These are phyloP conservation scores for Penicillium sp. DNA, from an alignment of 2,329 filamentous ascomycete species.

Conservation along the genomic window DNA sequence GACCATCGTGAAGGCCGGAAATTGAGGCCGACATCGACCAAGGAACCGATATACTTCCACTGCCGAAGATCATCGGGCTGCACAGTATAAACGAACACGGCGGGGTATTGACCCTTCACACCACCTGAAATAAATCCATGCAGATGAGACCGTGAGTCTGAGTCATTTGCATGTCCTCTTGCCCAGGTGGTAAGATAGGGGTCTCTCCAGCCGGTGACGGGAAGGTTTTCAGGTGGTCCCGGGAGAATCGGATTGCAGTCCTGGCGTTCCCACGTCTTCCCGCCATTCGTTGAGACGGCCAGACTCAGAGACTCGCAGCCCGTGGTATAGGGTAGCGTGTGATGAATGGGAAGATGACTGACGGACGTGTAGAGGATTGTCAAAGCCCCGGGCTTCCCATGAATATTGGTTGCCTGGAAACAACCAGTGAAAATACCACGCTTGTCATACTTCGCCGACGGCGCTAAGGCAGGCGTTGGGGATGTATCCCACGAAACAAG, in stretches of 20 bases:
- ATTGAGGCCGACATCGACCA: conserved; percentile 45
- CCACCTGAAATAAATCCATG: conserved; percentile 55
- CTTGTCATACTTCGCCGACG: conserved; percentile 38
- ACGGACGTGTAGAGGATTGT: conserved; percentile 46
- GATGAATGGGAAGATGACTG: conserved; percentile 41
- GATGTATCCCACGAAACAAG: conserved; percentile 40
- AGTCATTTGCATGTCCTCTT: background rate
- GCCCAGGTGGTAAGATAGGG: conserved; percentile 35
- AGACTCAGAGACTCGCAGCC: conserved; percentile 42
- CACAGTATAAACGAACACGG: conserved; percentile 50
- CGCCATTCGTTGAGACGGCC: conserved; percentile 40
- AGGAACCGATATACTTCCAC: conserved; percentile 49
- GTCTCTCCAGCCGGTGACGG: conserved; percentile 47
- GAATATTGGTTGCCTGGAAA: conserved; percentile 29
- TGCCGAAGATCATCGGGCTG: conserved; percentile 40
- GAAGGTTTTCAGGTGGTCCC: conserved; percentile 32
- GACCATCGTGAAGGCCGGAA: conserved; percentile 47
- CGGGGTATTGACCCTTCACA: conserved; percentile 43
- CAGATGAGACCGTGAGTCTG: conserved; percentile 24
- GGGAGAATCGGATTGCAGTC: conserved; percentile 41
- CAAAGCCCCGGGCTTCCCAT: conserved; percentile 28
- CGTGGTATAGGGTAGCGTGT: conserved; percentile 38
- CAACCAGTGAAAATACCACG: conserved; percentile 48
- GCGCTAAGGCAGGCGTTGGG: conserved; percentile 31
- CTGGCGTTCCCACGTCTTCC: conserved; percentile 38